Evolutionary conservation across 257 asterid genomes (phyloP).

Genomic region (Mitragyna speciosa): DNA sequence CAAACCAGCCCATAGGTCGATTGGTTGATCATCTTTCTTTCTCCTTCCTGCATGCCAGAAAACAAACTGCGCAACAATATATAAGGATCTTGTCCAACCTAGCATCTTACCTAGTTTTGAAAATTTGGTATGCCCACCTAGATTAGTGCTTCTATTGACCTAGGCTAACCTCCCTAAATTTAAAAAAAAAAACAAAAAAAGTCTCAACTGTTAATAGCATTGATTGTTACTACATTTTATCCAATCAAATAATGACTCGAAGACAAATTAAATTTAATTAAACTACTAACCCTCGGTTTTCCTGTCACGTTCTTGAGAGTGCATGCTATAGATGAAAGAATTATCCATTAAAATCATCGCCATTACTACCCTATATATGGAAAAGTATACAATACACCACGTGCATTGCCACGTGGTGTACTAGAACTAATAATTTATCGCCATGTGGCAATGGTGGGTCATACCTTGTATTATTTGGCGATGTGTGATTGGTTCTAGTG

Average conservation of each 20-base stretch:
- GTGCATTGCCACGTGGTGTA: no score
- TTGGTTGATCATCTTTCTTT: not conserved
- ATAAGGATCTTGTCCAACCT: constrained; percentile 12
- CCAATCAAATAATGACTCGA: not conserved
- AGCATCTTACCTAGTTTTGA: not conserved
- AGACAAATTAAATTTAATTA: not conserved
- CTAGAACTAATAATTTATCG: no score
- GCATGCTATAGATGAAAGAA: not conserved
- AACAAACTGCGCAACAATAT: not conserved
- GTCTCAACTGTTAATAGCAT: not conserved
- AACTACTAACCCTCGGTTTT: not conserved
- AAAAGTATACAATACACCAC: no score
- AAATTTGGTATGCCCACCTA: not conserved
- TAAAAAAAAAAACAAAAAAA: no score
- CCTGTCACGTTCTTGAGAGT: not conserved
- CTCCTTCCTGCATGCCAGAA: not conserved
- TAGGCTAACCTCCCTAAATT: not conserved
- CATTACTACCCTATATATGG: no score
- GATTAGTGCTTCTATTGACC: not conserved
- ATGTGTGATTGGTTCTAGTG: no score
- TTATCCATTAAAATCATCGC: not conserved
- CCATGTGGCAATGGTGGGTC: no score
- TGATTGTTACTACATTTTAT: not conserved
- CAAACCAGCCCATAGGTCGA: not conserved
- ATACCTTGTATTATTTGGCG: no score